Evolutionary conservation across 306 rosid species (phyloP), one percentile per base, ranked within the genome.

Genomic region (Cicer arietinum): DNA sequence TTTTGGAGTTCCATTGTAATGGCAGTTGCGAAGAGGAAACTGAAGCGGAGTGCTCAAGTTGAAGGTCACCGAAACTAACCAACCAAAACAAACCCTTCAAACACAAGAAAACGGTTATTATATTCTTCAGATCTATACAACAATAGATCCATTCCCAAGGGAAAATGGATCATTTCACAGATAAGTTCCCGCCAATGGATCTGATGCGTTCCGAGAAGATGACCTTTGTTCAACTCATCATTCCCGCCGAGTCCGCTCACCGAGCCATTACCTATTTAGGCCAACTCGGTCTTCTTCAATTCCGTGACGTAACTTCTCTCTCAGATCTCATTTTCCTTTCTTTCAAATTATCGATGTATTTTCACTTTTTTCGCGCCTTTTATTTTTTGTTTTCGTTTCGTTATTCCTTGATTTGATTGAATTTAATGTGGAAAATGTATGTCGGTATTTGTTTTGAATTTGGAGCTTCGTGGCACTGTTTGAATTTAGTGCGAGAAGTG

Each of bases 171-270:
- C 80, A 87, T 73, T 90, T 90, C 81, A 57, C 85, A 9, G 89
- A 88, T 35, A 90, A 89, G 76, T 66, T 92, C 61, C 89, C 97
- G 45, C 25, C 92, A 22, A 92, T 92, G 98, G 99, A 95, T 90
- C 94, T 95, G 85, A 89, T 92, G 98, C 98, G 99, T 74, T 95
- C 99, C 44, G 99, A 95, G 94, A 88, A 89, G 93, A 95, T 95
- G 99, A 86, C 92, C 71, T 85, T 92, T 71, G 97, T 88, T 64
- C 99, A 92, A 86, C 97, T 95, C 87, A 95, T 95, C 79, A 92
- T 95, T 53, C 98, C 99, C 42, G 96, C 81, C 52, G 99, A 95
- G 86, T 92, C 98, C 37, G 90, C 99, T 47, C 98, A 92, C 83
- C 92, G 99, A 10, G 90, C 96, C 84, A 45, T 95, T 78, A 75